Evolutionary conservation across 495 filamentous ascomycete species (phyloP).

Genomic region (Emericellopsis terricola): DNA sequence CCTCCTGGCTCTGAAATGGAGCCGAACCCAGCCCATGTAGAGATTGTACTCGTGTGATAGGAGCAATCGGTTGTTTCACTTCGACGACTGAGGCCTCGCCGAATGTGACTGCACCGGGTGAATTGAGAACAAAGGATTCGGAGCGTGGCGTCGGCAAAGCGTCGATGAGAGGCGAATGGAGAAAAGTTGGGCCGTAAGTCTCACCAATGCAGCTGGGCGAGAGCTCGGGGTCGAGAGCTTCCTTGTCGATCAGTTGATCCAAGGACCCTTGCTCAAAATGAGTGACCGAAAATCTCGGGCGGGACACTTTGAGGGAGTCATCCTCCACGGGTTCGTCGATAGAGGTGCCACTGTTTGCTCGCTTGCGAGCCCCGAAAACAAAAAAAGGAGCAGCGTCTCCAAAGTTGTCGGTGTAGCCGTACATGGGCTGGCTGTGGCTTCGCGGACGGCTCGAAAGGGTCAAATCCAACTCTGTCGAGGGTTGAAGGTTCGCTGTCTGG

Average conservation of each 20-base stretch:
- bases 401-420: conserved; percentile 10
- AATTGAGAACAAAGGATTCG: neutral
- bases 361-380: conserved; percentile 8
- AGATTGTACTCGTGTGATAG: neutral
- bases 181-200: conserved; percentile 1
- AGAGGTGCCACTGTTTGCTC: conserved; percentile 1
- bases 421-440: conserved; percentile 16
- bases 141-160: neutral
- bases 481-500: conserved; percentile 24
- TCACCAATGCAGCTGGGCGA: conserved; percentile 8
- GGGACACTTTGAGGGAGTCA: neutral
- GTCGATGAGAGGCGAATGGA: neutral
- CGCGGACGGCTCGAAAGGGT: conserved; percentile 11
- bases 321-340: conserved; percentile 1
- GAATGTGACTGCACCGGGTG: neutral
- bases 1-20: too few relatives aligned
- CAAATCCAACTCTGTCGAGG: conserved; percentile 16
- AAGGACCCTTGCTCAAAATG: conserved; percentile 1
- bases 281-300: neutral
- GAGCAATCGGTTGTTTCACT: neutral
- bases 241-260: too few relatives aligned
- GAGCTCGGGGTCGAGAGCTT: neutral
- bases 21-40: conserved; percentile 2
- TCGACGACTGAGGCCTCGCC: neutral
- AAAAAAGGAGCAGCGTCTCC: conserved; percentile 12